phyloP scores from a whole-genome alignment of 2,329 filamentous ascomycete genomes.

The Aspergillus niger region DNA sequence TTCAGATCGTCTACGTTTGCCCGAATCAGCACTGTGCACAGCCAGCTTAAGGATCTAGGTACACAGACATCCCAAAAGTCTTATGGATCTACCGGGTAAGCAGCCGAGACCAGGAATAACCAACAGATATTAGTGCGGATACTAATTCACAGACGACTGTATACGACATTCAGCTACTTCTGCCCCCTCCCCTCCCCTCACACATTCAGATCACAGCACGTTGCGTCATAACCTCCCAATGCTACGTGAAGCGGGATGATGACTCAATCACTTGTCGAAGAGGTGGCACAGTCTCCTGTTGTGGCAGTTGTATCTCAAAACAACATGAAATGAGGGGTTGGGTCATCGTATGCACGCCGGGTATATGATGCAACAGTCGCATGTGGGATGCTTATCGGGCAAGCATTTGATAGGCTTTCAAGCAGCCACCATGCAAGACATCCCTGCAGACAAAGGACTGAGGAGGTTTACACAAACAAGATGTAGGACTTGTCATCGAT shows the following conservation, averaged over 20 bases:
- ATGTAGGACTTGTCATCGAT: neutral
- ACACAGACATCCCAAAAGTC: neutral
- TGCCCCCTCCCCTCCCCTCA: neutral
- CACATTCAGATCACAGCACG: neutral
- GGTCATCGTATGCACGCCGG: neutral
- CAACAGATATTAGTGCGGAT: neutral
- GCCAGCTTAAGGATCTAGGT: neutral
- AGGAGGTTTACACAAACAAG: neutral
- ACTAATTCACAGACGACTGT: neutral
- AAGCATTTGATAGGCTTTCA: neutral
- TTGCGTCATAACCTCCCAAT: neutral
- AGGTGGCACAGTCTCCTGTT: neutral
- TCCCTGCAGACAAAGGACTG: neutral
- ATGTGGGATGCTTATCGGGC: neutral
- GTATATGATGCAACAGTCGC: neutral
- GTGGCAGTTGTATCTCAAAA: neutral
- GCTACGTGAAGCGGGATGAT: neutral
- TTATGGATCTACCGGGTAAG: neutral
- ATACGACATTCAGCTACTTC: neutral
- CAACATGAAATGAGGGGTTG: neutral
- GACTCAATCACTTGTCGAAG: neutral
- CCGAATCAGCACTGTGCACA: too few species aligned
- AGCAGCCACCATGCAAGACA: slow-evolving; percentile 2
- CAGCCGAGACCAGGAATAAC: neutral
- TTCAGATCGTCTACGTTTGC: neutral